A percentile compares a stretch with the other conserved stretches of the same genome.
Evolutionary conservation across 2,329 filamentous ascomycete species (phyloP).

Genomic region (Fusarium begoniae): DNA sequence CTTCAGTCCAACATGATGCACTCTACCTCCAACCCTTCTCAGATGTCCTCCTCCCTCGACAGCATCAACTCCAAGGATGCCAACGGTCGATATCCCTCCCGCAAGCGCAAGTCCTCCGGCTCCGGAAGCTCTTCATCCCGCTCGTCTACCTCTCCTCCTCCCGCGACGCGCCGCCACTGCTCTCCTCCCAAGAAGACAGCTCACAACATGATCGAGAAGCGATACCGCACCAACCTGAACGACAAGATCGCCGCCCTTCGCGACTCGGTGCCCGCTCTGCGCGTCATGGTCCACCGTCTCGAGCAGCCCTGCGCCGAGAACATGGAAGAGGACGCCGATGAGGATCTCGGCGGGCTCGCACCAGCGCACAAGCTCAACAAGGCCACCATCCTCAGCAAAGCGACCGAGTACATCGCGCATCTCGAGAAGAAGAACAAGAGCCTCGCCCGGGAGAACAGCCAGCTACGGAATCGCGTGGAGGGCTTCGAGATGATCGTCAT

Average conservation of each 20-base stretch:
- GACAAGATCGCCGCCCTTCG: constrained; percentile 92
- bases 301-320: constrained; percentile 72
- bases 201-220: constrained; percentile 96
- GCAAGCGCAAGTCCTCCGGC: constrained; percentile 47
- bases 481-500: constrained; percentile 45
- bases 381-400: constrained; percentile 71
- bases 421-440: constrained; percentile 48
- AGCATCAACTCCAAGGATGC: constrained; percentile 33
- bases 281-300: constrained; percentile 70
- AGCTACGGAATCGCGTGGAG: constrained; percentile 45
- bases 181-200: constrained; percentile 79
- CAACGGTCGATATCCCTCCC: constrained; percentile 38
- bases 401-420: constrained; percentile 51
- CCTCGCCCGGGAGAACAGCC: constrained; percentile 46
- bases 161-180: constrained; percentile 43
- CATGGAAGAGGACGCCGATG: constrained; percentile 68
- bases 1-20: constrained; percentile 37
- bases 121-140: constrained; percentile 43
- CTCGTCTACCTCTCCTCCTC: constrained; percentile 53
- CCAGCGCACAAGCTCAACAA: constrained; percentile 94
- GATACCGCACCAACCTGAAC: constrained; percentile 93
- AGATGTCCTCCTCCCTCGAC: constrained; percentile 26
- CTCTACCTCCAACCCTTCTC: constrained; percentile 26
- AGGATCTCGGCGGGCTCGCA: constrained; percentile 75
- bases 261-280: constrained; percentile 87